These are phyloP conservation scores for Ceratobasidium sp. DNA, from an alignment of 1,284 basidiomycete genomes.

Conservation along the genomic window DNA sequence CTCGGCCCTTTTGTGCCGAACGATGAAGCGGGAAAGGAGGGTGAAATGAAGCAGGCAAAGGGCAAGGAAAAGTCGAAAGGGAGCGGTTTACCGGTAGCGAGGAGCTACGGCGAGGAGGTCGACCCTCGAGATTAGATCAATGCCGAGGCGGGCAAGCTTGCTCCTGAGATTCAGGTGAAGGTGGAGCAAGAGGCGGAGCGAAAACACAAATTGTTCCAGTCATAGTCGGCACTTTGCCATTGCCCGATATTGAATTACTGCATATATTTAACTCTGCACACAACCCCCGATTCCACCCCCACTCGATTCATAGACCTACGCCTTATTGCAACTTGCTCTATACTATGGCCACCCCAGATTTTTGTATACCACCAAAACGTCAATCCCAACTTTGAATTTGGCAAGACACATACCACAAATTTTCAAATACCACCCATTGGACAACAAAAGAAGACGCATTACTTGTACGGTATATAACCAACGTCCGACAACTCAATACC, in stretches of 20 bases:
- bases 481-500: slow-evolving; percentile 77
- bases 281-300: background rate
- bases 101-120: background rate
- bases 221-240: background rate
- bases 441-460: background rate
- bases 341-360: slow-evolving; percentile 12
- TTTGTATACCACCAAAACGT: background rate
- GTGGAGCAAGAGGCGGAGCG: slow-evolving; percentile 17
- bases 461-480: slow-evolving; percentile 39
- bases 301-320: background rate
- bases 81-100: slow-evolving; percentile 1
- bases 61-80: slow-evolving; percentile 11
- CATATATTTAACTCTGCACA: background rate
- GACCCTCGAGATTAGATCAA: slow-evolving; percentile 13
- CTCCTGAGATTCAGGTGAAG: slow-evolving; percentile 12
- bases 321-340: background rate
- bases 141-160: slow-evolving; percentile 25
- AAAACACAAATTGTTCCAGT: background rate
- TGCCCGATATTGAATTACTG: background rate
- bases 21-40: background rate
- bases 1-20: slow-evolving; percentile 25
- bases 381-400: slow-evolving; percentile 3
- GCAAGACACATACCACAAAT: background rate
- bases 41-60: slow-evolving; percentile 11
- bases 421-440: background rate